Evolutionary conservation across 331 rosid genomes (phyloP).

Genomic region (Telfairia occidentalis): DNA sequence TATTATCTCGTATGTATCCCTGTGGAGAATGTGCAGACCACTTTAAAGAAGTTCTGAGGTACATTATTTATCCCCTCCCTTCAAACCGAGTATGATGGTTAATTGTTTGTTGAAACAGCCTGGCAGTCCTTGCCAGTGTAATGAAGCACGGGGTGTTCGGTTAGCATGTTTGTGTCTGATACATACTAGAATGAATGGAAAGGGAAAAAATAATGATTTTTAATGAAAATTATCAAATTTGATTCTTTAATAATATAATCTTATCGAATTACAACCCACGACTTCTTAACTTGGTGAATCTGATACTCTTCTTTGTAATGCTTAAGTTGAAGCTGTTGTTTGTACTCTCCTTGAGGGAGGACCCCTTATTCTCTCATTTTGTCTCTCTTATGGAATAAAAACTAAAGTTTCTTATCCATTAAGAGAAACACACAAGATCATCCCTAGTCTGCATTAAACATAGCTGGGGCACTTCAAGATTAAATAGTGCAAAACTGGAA

Average conservation of each 20-base stretch:
- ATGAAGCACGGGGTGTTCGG: background rate
- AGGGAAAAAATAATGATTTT: background rate
- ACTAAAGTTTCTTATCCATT: background rate
- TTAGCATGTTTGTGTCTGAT: background rate
- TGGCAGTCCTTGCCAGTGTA: background rate
- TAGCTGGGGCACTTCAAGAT: background rate
- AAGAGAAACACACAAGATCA: background rate
- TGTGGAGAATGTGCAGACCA: conserved; percentile 93
- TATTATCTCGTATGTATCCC: conserved; percentile 73
- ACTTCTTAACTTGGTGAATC: background rate
- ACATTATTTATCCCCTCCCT: conserved; percentile 12
- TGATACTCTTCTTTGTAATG: background rate
- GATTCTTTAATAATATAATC: background rate
- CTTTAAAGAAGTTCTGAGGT: conserved; percentile 77
- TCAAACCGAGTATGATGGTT: background rate
- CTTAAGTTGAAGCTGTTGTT: background rate
- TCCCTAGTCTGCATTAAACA: background rate
- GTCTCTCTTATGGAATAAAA: background rate
- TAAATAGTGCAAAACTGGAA: background rate
- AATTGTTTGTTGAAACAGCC: background rate
- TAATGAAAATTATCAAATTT: background rate
- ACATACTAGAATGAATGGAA: background rate
- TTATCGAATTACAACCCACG: background rate
- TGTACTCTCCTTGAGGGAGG: background rate
- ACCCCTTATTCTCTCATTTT: background rate